A percentile compares a stretch with the other conserved stretches of the same genome.
phyloP scores from a whole-genome alignment of 2,329 filamentous ascomycete genomes.

The Daldinia sp. region DNA sequence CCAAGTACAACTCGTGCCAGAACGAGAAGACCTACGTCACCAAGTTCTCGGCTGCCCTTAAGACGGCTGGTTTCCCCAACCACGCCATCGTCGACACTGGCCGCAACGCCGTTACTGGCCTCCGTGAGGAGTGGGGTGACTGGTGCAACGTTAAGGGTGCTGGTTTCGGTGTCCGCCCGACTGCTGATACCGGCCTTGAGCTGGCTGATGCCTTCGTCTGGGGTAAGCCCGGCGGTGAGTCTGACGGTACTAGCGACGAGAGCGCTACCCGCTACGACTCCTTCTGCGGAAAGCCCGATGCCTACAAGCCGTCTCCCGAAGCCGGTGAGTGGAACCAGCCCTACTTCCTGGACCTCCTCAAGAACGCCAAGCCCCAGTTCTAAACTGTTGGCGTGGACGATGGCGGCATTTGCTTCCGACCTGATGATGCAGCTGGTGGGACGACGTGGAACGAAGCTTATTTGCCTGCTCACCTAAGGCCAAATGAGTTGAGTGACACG shows the following conservation, averaged over 20 bases:
- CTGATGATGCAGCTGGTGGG: slow-evolving; percentile 25
- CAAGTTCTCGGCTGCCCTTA: slow-evolving; percentile 76
- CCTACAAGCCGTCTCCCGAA: slow-evolving; percentile 75
- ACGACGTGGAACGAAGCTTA: slow-evolving; percentile 19
- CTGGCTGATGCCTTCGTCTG: slow-evolving; percentile 72
- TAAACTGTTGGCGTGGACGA: slow-evolving; percentile 35
- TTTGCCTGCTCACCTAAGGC: not conserved
- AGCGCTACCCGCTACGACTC: slow-evolving; percentile 63
- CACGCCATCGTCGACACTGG: slow-evolving; percentile 54
- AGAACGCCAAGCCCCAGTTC: slow-evolving; percentile 67
- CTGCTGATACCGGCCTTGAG: slow-evolving; percentile 64
- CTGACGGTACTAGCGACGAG: slow-evolving; percentile 56
- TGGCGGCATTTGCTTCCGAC: slow-evolving; percentile 26
- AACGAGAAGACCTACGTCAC: slow-evolving; percentile 69
- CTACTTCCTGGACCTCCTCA: slow-evolving; percentile 69
- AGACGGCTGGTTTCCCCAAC: slow-evolving; percentile 59
- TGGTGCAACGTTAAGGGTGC: slow-evolving; percentile 72
- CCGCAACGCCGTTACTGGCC: slow-evolving; percentile 61
- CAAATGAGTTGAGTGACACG: slow-evolving; percentile 16
- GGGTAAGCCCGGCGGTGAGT: slow-evolving; percentile 71
- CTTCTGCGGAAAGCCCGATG: slow-evolving; percentile 66
- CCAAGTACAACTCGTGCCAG: slow-evolving; percentile 63
- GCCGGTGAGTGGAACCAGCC: slow-evolving; percentile 78
- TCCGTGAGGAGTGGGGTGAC: slow-evolving; percentile 66
- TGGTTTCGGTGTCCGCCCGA: slow-evolving; percentile 69